These are phyloP conservation scores for Micractinium conductrix DNA, from an alignment of 139 green algal species.

Conservation along the genomic window DNA sequence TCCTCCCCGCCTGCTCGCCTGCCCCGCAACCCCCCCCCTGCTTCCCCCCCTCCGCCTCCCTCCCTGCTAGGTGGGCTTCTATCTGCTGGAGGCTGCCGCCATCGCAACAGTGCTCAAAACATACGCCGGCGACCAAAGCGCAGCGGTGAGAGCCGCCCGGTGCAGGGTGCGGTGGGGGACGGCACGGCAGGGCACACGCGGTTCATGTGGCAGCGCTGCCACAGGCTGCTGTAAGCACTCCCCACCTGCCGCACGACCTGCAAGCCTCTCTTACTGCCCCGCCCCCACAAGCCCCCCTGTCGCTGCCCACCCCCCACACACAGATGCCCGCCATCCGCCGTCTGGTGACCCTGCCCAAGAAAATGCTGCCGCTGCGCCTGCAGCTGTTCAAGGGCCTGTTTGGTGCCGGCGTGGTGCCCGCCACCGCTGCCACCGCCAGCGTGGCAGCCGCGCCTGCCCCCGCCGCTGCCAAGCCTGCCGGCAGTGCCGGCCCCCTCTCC, in stretches of 20 bases:
- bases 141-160: background rate
- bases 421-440: background rate
- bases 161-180: no score
- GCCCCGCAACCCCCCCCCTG: no score
- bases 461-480: background rate
- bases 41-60: no score
- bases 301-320: background rate
- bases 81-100: constrained; percentile 22
- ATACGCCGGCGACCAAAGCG: background rate
- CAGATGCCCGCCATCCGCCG: background rate
- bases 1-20: no score
- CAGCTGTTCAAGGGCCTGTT: constrained; percentile 5
- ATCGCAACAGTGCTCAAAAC: constrained; percentile 4
- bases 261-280: background rate
- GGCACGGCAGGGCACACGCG: no score
- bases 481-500: background rate
- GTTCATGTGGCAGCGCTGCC: background rate
- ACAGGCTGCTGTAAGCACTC: background rate
- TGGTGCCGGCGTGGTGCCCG: no score
- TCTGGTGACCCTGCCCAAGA: constrained; percentile 25
- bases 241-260: no score
- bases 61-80: no score
- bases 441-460: background rate
- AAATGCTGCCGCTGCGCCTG: constrained; percentile 21
- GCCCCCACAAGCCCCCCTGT: background rate